Conservation (phyloP, 192 early-diverging fungal genomes). For the Phycomyces blakesleeanus region DNA sequence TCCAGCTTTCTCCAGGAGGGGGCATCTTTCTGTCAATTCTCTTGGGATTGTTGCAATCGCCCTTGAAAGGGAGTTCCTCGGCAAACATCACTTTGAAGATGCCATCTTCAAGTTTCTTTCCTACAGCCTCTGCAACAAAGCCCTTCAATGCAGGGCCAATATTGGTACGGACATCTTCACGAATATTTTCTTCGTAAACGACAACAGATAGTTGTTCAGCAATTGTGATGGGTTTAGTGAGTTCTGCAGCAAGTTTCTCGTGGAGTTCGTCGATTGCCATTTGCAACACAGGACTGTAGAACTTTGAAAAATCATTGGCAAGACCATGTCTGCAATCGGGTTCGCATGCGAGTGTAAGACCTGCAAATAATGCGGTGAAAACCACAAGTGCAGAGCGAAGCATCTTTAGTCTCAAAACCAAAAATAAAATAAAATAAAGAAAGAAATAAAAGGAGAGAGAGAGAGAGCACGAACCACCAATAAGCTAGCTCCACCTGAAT, state of each 20-base stretch:
- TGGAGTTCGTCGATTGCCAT: constrained; percentile 23
- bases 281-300: constrained; percentile 37
- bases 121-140: constrained; percentile 17
- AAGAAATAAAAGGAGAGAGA: no score
- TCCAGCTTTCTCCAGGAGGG: constrained; percentile 44
- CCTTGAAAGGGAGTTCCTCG: constrained; percentile 48
- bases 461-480: no score
- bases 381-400: neutral
- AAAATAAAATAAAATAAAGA: no score
- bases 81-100: constrained; percentile 46
- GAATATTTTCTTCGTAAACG: constrained; percentile 17
- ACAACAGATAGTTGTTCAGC: constrained; percentile 14
- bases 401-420: neutral
- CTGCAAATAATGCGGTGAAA: neutral
- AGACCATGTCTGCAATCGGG: constrained; percentile 46
- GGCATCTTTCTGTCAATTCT: constrained; percentile 42
- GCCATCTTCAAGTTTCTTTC: constrained; percentile 29
- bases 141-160: constrained; percentile 1
- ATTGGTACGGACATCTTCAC: constrained; percentile 12
- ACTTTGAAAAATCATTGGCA: constrained; percentile 39
- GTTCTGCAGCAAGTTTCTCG: constrained; percentile 17
- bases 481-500: no score
- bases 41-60: constrained; percentile 51
- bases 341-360: constrained; percentile 43
- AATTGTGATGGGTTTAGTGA: constrained; percentile 22